Percentiles rank a stretch among this genome's conserved stretches.
Evolutionary conservation across 495 filamentous ascomycete species (phyloP).

Genomic region (Lasiosphaeria miniovina): DNA sequence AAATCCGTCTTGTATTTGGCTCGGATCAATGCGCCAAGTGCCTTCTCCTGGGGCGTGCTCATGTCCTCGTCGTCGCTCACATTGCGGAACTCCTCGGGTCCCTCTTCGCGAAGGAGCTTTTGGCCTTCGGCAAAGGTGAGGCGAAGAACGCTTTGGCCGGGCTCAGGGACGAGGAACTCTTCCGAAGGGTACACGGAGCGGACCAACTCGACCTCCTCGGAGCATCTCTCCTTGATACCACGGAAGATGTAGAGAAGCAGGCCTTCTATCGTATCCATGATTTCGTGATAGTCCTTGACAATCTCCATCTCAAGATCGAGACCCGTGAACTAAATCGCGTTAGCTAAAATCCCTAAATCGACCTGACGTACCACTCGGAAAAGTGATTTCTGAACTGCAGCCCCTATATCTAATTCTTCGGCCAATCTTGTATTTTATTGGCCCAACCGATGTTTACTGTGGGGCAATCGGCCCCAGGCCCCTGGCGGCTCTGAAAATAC

Average conservation of each 20-base stretch:
- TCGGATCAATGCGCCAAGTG: constrained; percentile 78
- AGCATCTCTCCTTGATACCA: constrained; percentile 64
- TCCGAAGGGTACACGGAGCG: constrained; percentile 59
- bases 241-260: constrained; percentile 88
- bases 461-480: too few species aligned
- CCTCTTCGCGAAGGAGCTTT: constrained; percentile 73
- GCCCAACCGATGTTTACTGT: too few species aligned
- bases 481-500: too few species aligned
- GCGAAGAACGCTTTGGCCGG: constrained; percentile 49
- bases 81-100: constrained; percentile 64
- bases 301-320: constrained; percentile 98
- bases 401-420: too few species aligned
- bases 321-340: constrained; percentile 63
- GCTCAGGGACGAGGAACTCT: constrained; percentile 49
- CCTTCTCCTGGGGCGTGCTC: constrained; percentile 81
- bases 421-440: too few species aligned
- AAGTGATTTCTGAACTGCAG: too few species aligned
- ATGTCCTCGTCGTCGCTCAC: constrained; percentile 77
- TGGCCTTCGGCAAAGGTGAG: constrained; percentile 85
- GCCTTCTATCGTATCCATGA: constrained; percentile 72
- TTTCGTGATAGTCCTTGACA: constrained; percentile 82
- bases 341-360: neutral
- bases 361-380: neutral
- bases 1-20: constrained; percentile 87
- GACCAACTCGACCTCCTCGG: constrained; percentile 68